Evolutionary conservation across 2,329 filamentous ascomycete species (phyloP), one percentile per base, ranked within the genome.

Genomic region (Diplodia sapinea): DNA sequence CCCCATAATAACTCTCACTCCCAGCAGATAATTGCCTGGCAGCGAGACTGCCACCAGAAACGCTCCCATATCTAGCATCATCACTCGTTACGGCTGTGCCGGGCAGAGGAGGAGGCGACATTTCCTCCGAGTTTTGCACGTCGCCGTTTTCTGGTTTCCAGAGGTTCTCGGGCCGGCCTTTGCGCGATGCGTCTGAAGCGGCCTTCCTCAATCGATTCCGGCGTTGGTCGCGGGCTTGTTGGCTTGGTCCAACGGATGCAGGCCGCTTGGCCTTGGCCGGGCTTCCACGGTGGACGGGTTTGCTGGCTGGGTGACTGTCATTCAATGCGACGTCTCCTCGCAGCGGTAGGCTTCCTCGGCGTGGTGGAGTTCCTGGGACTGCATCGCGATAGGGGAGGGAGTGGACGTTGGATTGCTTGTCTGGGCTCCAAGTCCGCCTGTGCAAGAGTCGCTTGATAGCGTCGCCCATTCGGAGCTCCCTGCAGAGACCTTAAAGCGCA

Each of bases 1-100:
- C 88, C n/a, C 85, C 87, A 70, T 87, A 89, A 33, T 50, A 67
- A 31, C 66, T 71, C 52, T 74, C 72, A 2, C 70, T 71, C 38
- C 72, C 71, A 7, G 74, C 65, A 6, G 71, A 72, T 40, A 72
- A 71, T 52, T 73, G 68, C 52, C 20, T 72, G 59, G 47, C 70
- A 26, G 61, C 47, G 5, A 13, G 15, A 26, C 9, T 20, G 63
- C 6, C 8, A 15, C 50, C 40, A 26, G 33, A 17, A 36, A 20
- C 38, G n/a, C 38, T 36, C 36, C 26, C 33, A 26, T 36, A 13
- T 15, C 51, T 49, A 4, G 26, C 52, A 38, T 66, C 40, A 26
- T 59, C 52, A 50, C 52, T 57, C 5, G 64, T 49, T 2, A 66
- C 20, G 2, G 64, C 64, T 4, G 64, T 66, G 12, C 64, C 52